Evolutionary conservation across 176 grass and related monocot species (phyloP).

Genomic region (Triticum monococcum): DNA sequence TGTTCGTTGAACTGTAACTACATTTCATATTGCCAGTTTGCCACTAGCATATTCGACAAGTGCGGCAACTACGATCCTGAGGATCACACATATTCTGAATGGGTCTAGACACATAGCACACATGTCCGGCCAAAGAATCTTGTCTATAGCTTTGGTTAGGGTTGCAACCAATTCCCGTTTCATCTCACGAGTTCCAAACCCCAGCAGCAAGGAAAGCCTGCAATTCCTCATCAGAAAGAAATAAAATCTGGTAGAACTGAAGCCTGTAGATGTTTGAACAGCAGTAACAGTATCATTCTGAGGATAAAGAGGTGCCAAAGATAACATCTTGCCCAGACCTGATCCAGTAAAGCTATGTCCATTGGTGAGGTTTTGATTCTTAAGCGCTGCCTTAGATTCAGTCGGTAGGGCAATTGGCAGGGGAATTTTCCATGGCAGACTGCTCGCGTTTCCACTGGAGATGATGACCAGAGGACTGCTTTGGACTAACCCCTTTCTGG

Average conservation of each 20-base stretch:
- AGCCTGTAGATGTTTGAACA: slow-evolving; percentile 8
- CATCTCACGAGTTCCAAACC: not conserved
- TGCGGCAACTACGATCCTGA: no score
- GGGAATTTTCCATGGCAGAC: slow-evolving; percentile 35
- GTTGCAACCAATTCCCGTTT: not conserved
- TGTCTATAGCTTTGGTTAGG: not conserved
- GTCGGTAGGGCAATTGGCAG: slow-evolving; percentile 19
- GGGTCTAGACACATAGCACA: no score
- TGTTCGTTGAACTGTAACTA: not conserved
- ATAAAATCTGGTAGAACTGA: not conserved
- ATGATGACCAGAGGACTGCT: slow-evolving; percentile 32
- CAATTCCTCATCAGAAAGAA: not conserved
- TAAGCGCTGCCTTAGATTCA: not conserved
- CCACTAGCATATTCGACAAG: not conserved
- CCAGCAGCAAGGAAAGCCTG: not conserved
- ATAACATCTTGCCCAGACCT: not conserved
- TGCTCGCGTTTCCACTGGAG: slow-evolving; percentile 83
- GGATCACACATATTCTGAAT: no score
- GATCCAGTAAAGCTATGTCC: not conserved
- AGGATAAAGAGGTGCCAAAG: slow-evolving; percentile 1
- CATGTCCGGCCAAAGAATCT: not conserved
- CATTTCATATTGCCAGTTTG: not conserved
- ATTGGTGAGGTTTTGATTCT: not conserved
- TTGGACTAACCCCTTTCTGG: slow-evolving; percentile 34
- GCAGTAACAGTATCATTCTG: not conserved